Evolutionary conservation across 345 rosid species (phyloP).

Genomic region (Carallia pectinifolia): DNA sequence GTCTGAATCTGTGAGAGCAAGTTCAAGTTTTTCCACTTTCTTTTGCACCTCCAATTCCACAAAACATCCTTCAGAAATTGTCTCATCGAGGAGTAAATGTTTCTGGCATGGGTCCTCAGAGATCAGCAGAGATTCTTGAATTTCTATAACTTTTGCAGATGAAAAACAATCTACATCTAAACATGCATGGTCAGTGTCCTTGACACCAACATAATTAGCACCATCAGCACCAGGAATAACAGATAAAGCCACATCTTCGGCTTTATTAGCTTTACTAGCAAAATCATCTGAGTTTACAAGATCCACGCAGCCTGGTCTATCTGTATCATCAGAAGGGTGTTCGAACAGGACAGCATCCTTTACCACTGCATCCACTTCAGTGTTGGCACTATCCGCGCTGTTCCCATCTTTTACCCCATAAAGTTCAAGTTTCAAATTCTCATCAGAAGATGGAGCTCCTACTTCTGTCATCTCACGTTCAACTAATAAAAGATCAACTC

Average conservation of each 20-base stretch:
- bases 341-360: constrained; percentile 23
- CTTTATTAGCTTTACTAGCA: constrained; percentile 28
- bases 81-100: constrained; percentile 25
- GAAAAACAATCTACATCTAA: constrained; percentile 34
- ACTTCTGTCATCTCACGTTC: constrained; percentile 16
- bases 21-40: constrained; percentile 33
- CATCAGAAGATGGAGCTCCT: constrained; percentile 16
- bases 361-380: constrained; percentile 15
- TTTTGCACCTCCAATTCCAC: constrained; percentile 31
- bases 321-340: constrained; percentile 15
- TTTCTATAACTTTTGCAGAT: constrained; percentile 24
- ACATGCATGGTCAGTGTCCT: constrained; percentile 22
- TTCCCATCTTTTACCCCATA: constrained; percentile 12
- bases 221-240: not conserved
- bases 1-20: constrained; percentile 24
- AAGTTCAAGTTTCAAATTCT: constrained; percentile 19
- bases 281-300: constrained; percentile 30
- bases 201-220: constrained; percentile 26
- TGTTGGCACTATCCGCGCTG: constrained; percentile 13
- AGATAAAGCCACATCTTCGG: constrained; percentile 27
- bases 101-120: constrained; percentile 29
- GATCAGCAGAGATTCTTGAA: constrained; percentile 27
- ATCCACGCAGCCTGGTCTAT: constrained; percentile 27
- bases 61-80: constrained; percentile 27
- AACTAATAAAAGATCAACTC: constrained; percentile 16